Percentiles rank a stretch among this genome's conserved stretches.
phyloP scores from a whole-genome alignment of 108 stramenopile genomes.

The Cylindrotheca fusiformis region DNA sequence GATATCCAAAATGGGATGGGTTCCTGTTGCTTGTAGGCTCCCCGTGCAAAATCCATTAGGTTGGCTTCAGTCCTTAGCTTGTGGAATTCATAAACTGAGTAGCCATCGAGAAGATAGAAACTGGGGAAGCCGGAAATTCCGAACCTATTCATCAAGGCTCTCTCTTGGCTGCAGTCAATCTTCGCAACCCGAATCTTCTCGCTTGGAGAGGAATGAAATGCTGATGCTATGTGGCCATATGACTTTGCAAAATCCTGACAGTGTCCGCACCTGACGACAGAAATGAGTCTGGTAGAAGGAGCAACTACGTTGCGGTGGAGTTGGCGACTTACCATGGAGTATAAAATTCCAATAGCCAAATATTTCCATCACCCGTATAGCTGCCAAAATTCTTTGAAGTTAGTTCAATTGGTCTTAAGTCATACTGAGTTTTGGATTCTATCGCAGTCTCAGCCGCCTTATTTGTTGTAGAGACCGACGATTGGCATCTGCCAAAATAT shows the following conservation, averaged over 20 bases:
- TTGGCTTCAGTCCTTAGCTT: slow-evolving; percentile 46
- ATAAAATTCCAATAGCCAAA: slow-evolving; percentile 84
- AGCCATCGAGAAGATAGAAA: slow-evolving; percentile 75
- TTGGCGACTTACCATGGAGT: slow-evolving; percentile 70
- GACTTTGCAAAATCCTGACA: slow-evolving; percentile 61
- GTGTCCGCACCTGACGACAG: slow-evolving; percentile 49
- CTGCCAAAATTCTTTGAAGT: slow-evolving; percentile 59
- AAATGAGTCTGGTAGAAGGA: neutral
- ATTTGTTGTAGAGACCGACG: too few relatives aligned
- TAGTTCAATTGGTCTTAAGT: slow-evolving; percentile 23
- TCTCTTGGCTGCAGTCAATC: slow-evolving; percentile 69
- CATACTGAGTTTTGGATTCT: neutral
- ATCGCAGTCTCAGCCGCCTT: too few relatives aligned
- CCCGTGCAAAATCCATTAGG: slow-evolving; percentile 56
- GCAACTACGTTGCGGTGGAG: neutral
- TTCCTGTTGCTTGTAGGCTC: slow-evolving; percentile 47
- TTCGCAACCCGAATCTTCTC: slow-evolving; percentile 75
- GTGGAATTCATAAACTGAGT: slow-evolving; percentile 68
- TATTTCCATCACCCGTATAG: slow-evolving; percentile 58
- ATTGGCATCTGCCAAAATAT: too few relatives aligned
- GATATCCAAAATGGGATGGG: slow-evolving; percentile 46
- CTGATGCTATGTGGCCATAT: slow-evolving; percentile 55
- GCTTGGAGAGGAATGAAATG: slow-evolving; percentile 25
- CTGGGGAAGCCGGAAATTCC: slow-evolving; percentile 69
- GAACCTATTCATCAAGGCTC: slow-evolving; percentile 64